phyloP scores from a whole-genome alignment of 192 early-diverging fungal species.

The Gryganskiella cystojenkinii region DNA sequence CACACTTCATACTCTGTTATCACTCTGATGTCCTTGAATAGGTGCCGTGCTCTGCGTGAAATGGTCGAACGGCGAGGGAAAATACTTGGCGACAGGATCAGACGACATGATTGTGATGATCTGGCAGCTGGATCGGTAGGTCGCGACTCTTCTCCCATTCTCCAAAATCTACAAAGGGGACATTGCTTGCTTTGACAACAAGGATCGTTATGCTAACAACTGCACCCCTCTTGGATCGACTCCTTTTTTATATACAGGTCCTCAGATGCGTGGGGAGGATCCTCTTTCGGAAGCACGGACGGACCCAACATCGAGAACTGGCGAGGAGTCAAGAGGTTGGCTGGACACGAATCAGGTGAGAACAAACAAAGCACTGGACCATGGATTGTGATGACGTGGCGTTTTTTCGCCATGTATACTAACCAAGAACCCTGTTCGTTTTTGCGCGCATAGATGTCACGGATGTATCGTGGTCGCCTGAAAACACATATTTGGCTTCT shows the following conservation, averaged over 20 bases:
- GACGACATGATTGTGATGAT: constrained; percentile 95
- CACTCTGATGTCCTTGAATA: constrained; percentile 20
- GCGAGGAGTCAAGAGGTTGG: constrained; percentile 77
- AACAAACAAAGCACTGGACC: too few species aligned
- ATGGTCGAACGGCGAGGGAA: constrained; percentile 79
- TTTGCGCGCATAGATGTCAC: constrained; percentile 75
- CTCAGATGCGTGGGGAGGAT: constrained; percentile 47
- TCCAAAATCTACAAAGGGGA: neutral
- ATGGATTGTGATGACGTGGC: constrained; percentile 1
- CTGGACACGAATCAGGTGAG: constrained; percentile 85
- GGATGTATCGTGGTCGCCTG: constrained; percentile 93
- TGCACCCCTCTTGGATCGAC: neutral
- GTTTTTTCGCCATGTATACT: neutral
- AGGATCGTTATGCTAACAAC: neutral
- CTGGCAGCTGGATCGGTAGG: constrained; percentile 82
- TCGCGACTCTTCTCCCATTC: neutral
- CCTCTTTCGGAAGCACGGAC: constrained; percentile 58
- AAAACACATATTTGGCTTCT: constrained; percentile 87
- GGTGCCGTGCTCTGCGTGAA: constrained; percentile 89
- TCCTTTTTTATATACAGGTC: constrained; percentile 21
- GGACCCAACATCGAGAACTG: constrained; percentile 75
- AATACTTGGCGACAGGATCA: constrained; percentile 87
- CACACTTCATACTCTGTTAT: neutral
- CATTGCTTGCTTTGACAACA: neutral
- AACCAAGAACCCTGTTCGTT: neutral